These are phyloP conservation scores for Blastocystis sp. DNA, from an alignment of 352 stramenopile species.

Conservation along the genomic window DNA sequence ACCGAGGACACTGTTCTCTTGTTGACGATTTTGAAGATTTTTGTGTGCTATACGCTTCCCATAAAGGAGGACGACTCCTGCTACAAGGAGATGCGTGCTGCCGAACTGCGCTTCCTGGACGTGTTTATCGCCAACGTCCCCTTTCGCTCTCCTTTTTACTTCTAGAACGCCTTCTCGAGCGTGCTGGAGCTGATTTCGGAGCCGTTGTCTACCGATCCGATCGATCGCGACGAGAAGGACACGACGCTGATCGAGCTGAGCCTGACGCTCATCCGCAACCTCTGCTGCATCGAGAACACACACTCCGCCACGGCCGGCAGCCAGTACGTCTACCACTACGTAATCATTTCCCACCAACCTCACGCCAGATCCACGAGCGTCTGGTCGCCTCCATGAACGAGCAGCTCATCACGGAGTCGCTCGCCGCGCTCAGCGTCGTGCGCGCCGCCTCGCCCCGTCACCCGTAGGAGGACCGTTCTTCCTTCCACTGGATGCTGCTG, in stretches of 20 bases:
- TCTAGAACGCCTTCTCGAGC: background rate
- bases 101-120: background rate
- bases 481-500: background rate
- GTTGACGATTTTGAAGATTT: conserved; percentile 16
- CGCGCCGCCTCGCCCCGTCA: background rate
- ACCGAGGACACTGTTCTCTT: background rate
- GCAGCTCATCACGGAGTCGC: background rate
- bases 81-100: conserved; percentile 5
- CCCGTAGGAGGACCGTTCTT: background rate
- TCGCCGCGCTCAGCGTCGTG: background rate
- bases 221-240: background rate
- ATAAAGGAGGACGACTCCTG: background rate
- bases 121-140: background rate
- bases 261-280: conserved; percentile 4
- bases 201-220: background rate
- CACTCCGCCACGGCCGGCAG: too few relatives aligned
- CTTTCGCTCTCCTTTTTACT: background rate
- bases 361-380: background rate
- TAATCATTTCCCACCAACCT: background rate
- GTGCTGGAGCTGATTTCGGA: background rate
- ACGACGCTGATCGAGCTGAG: background rate
- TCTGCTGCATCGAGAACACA: background rate
- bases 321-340: background rate
- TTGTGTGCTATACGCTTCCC: conserved; percentile 3
- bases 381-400: background rate